Evolutionary conservation across 31 red algal genomes (phyloP), one percentile per base, ranked within the genome.

Genomic region (Odonthalia washingtoniensis): DNA sequence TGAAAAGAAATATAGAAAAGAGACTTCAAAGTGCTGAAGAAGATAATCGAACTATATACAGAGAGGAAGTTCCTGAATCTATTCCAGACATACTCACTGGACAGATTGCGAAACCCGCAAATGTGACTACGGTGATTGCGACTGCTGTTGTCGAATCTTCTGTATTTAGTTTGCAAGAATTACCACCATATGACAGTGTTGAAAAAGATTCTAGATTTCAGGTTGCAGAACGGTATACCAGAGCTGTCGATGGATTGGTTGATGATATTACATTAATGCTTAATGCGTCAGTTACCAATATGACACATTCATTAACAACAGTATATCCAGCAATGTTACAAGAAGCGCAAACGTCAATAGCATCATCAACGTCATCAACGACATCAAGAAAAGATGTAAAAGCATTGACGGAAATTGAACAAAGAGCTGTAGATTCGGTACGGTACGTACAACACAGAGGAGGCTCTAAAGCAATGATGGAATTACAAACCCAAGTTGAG

Each of bases 41-140:
- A 43, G 90, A 92, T 53, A 92, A 92, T 81, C 63, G 90, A 41
- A 86, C 42, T 46, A 43, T 92, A 1, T 92, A 86, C 36, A 82
- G 80, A 57, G 49, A 74, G 34, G 70, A 70, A 28, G 76, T 82
- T 12, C 74, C 90, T 44, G 21, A 74, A 38, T 72, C 74, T 4
- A 24, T 86, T 4, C 63, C 90, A 1, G 61, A 42, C 41, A 86
- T 92, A 65, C 38, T 34, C 3, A 46, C 39, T 32, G 40, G 82
- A 6, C 90, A 87, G 45, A 76, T 67, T 30, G 90, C 86, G 16
- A 85, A 81, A 46, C 64, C 90, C 24, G 75, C 90, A 27, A 73
- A 75, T 30, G 76, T 92, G 1, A 45, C 40, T 6, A 70, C 31
- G 26, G 65, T 85, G 16, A 27, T 86, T 33, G 33, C 31, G 5